Evolutionary conservation across 2,329 filamentous ascomycete species (phyloP).

Genomic region (Cordyceps fumosorosea): DNA sequence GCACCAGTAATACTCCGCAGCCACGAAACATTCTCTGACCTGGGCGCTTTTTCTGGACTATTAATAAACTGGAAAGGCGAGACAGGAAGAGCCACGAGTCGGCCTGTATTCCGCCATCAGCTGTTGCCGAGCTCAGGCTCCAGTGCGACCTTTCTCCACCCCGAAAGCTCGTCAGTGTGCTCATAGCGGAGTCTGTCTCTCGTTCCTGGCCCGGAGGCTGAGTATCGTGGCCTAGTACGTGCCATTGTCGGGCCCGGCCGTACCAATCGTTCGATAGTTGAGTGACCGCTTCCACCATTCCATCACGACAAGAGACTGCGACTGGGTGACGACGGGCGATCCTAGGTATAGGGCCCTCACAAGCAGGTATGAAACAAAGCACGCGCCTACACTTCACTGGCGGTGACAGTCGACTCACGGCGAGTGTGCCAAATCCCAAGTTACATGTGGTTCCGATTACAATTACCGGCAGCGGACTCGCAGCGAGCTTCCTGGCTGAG

Average conservation of each 20-base stretch:
- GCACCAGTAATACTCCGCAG: background rate
- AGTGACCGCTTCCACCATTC: background rate
- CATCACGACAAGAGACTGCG: background rate
- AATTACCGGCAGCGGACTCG: background rate
- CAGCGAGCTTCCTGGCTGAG: background rate
- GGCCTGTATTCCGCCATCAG: background rate
- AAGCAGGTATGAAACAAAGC: background rate
- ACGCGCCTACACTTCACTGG: background rate
- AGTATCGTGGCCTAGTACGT: constrained; percentile 8
- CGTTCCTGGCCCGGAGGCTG: constrained; percentile 4
- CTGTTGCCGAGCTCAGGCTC: background rate
- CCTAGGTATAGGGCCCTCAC: background rate
- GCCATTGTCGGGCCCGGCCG: background rate
- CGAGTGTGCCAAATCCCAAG: background rate
- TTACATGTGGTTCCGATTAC: background rate
- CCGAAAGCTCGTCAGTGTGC: background rate
- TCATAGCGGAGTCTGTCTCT: constrained; percentile 4
- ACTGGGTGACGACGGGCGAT: background rate
- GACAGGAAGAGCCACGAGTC: background rate
- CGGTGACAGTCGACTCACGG: background rate
- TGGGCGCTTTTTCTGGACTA: constrained; percentile 5
- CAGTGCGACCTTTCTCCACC: background rate
- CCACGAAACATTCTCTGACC: constrained; percentile 6
- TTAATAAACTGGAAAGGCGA: constrained; percentile 7
- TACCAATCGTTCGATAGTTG: background rate